phyloP scores from a whole-genome alignment of 148 eudicot genomes.

The Cornus florida region DNA sequence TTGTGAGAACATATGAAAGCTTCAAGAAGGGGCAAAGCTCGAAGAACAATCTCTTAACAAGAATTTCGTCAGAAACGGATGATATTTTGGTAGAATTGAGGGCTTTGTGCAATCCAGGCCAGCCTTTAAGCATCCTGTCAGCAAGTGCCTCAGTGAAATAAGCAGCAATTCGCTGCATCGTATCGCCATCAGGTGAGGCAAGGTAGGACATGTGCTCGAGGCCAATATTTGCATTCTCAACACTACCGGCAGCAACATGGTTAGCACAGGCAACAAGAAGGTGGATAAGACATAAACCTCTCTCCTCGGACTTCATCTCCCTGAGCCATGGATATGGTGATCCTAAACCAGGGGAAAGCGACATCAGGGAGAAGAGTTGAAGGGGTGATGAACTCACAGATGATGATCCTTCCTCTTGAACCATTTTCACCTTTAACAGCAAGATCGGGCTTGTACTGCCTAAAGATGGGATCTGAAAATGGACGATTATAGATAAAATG shows the following conservation, averaged over 20 bases:
- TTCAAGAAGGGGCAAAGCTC: conserved; percentile 66
- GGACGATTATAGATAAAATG: not conserved
- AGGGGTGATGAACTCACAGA: conserved; percentile 59
- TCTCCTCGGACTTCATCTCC: conserved; percentile 64
- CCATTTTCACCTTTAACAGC: conserved; percentile 28
- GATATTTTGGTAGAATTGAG: conserved; percentile 51
- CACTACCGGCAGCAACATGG: conserved; percentile 49
- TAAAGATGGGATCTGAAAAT: conserved; percentile 4
- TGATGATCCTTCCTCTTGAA: conserved; percentile 57
- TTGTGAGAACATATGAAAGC: conserved; percentile 55
- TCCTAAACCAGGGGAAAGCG: conserved; percentile 57
- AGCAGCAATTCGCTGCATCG: conserved; percentile 79
- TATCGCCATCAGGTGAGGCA: conserved; percentile 63
- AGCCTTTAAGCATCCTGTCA: conserved; percentile 53
- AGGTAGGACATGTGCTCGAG: conserved; percentile 65
- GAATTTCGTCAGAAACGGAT: conserved; percentile 42
- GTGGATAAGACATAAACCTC: conserved; percentile 65
- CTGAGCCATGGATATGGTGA: conserved; percentile 59
- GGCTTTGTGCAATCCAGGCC: conserved; percentile 72
- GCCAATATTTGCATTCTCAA: conserved; percentile 50
- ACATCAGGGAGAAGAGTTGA: conserved; percentile 54
- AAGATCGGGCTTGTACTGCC: not conserved
- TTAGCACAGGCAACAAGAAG: conserved; percentile 60
- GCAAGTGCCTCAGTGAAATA: conserved; percentile 77
- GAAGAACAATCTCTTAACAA: conserved; percentile 49